Percentiles rank a stretch among this genome's conserved stretches.
Evolutionary conservation across 2,329 filamentous ascomycete genomes (phyloP).

Genomic region (Aureobasidium vineae): DNA sequence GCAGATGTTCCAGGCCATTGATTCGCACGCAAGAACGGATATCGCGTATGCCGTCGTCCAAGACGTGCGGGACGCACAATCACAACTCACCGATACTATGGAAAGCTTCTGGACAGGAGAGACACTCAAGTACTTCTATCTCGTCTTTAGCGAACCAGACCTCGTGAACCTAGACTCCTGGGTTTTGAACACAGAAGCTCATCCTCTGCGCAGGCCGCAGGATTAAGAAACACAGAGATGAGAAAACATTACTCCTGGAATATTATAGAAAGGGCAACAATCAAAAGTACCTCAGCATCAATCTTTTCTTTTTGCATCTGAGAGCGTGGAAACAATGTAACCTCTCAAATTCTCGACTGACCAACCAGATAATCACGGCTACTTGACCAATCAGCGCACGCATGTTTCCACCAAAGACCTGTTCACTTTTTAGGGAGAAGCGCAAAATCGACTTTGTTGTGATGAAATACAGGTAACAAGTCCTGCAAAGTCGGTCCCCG

Average conservation of each 20-base stretch:
- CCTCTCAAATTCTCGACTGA: background rate
- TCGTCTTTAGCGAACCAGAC: constrained; percentile 60
- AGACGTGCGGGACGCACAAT: constrained; percentile 55
- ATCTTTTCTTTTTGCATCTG: background rate
- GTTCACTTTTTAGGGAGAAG: background rate
- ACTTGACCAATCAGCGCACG: constrained; percentile 7
- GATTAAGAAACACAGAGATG: background rate
- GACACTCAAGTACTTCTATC: constrained; percentile 66
- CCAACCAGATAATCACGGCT: background rate
- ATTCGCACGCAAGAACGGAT: constrained; percentile 59
- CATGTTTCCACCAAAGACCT: background rate
- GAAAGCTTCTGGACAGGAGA: constrained; percentile 67
- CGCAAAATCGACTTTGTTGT: background rate
- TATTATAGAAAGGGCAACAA: background rate
- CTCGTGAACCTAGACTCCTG: constrained; percentile 57
- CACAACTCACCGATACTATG: constrained; percentile 58
- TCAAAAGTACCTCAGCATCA: background rate
- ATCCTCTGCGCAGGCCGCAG: constrained; percentile 24
- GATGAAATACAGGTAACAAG: constrained; percentile 10
- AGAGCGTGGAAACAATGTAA: background rate
- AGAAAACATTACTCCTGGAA: background rate
- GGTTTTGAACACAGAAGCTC: constrained; percentile 26
- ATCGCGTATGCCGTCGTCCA: constrained; percentile 64
- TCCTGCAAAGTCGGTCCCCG: background rate
- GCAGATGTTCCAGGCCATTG: constrained; percentile 68